Base-by-base conservation (phyloP, 2,329 filamentous ascomycete species). In the Proliferodiscus dingleyae region DNA sequence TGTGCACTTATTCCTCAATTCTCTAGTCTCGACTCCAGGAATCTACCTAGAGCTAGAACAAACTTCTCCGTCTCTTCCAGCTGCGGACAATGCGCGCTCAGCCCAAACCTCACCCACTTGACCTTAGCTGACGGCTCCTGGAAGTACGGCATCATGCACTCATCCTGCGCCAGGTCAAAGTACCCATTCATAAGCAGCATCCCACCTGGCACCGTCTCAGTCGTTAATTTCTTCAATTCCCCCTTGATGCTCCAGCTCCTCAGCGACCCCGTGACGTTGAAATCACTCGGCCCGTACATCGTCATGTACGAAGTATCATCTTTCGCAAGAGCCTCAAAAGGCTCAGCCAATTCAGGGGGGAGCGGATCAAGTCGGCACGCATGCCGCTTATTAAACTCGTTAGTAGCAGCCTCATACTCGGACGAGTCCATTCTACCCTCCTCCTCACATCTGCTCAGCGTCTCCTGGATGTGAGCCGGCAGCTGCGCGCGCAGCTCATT, bases 281-380 rank as follows among this genome's bases (percentile, higher is more conserved):
- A 30, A 30, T 30, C 28, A n/a, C 28, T 30, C 3, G 28, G 11
- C 28, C 28, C 28, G 28, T 13, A 46, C 43, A 36, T 46, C 7
- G 29, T 41, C 15, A 18, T 22, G 39, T 47, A 50, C 6, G 8
- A 60, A 5, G 64, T 66, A 1, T 57, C 7, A 33, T 68, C 63
- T 21, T 59, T 59, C 2, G 54, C 50, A 26, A 66, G 54, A 60
- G 61, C 64, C 5, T 63, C 40, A 0, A 67, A 43, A 0, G 58
- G 61, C 5, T 44, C 51, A 23, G 60, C 51, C 5, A 65, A 61
- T 24, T 69, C 60, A 33, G 23, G 10, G 5, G 63, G 61, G n/a
- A 61, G 54, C 0, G 68, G 66, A 50, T 58, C 51, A 3, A 56
- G 26, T 4, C 59, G 51, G 41, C 59, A 62, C 3, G 66, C 19